Evolutionary conservation across 139 green algal genomes (phyloP), one percentile per base, ranked within the genome.

Genomic region (Edaphochlamys debaryana): DNA sequence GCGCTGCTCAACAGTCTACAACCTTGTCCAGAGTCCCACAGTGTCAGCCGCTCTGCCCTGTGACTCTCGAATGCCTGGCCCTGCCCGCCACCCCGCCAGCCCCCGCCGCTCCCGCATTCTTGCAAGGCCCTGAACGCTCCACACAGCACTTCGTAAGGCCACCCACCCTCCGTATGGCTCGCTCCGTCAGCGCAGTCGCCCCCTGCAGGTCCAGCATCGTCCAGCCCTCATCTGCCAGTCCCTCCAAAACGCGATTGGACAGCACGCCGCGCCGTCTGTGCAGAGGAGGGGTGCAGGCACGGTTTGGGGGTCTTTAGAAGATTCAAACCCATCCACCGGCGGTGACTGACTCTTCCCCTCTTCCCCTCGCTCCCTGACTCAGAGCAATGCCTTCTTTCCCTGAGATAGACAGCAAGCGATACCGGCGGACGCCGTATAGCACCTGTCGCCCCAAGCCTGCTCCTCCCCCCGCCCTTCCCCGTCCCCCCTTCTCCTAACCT

Each of bases 151-250:
- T 22, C 4, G 30, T 8, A 37, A n/a, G n/a, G n/a, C 9, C 25
- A 4, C 73, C 20, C 56, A 80, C 73, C 56, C 69, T 56, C 60
- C 75, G 40, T n/a, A 81, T 5, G 7, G 77, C 77, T 17, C 64
- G 63, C 66, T 75, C 77, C 5, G 32, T 67, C 34, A 75, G 63
- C 15, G 20, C 13, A 6, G 34, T 41, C 0, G 45, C 32, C 4
- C 54, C 54, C 45, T 63, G 54, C 45, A 83, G 45, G 77, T 83
- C 77, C 77, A 83, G 36, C 42, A 83, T 27, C 0, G 64, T 41
- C 63, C 77, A 75, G 45, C 45, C 45, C 41, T 74, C 63, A 27
- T 83, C 77, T 15, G 40, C 63, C 63, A 83, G 77, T 9, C 42
- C 64, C 32, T 67, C 58, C 42, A 83, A 45, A 4, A 83, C 64